Base-by-base conservation (phyloP, 805 yeast species). In the Blastobotrys mokoenaii region DNA sequence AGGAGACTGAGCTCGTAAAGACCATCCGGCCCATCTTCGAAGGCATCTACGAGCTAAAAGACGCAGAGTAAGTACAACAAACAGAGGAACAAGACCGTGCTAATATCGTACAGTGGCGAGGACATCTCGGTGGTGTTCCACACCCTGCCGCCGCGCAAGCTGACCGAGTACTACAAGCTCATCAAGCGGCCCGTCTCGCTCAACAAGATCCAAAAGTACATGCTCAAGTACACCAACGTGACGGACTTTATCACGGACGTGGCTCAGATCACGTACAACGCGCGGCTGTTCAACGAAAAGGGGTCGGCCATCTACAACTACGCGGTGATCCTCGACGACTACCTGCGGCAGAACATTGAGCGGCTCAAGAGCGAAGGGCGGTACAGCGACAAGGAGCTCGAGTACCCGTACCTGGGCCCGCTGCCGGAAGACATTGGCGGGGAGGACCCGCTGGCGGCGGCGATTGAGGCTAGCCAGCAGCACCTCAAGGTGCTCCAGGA, bases 201-300 rank as follows among this genome's bases (percentile, higher is more conserved):
- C 51, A 79, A 80, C 53, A 79, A 82, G 50, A 75, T 89, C 46
- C 79, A 61, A 40, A 48, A 79, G 52, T 71, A 76, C 48, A 64
- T 84, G 31, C 64, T 63, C 41, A 66, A 65, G 48, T 89, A 88
- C 65, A 61, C 66, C 3, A 69, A 69, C 39, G 77, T 85, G 0
- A 83, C 80, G 54, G 80, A 78, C 38, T 88, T 86, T 61, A 66
- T 89, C 32, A 73, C 69, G 46, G 96, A 89, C 62, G 60, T 89
- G 48, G 86, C 82, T 0, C 94, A 85, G 62, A 83, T 90, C 43
- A 76, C 86, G 1, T 86, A 95, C 88, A 90, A 90, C 59, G 96
- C 97, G 2, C 76, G 85, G 49, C 76, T 81, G 40, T 90, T 82
- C 64, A 90, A 90, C 63, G 79, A 79, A 47, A 80, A 79, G 50